phyloP scores from a whole-genome alignment of 2,329 filamentous ascomycete species.

The Epichloe sibirici region DNA sequence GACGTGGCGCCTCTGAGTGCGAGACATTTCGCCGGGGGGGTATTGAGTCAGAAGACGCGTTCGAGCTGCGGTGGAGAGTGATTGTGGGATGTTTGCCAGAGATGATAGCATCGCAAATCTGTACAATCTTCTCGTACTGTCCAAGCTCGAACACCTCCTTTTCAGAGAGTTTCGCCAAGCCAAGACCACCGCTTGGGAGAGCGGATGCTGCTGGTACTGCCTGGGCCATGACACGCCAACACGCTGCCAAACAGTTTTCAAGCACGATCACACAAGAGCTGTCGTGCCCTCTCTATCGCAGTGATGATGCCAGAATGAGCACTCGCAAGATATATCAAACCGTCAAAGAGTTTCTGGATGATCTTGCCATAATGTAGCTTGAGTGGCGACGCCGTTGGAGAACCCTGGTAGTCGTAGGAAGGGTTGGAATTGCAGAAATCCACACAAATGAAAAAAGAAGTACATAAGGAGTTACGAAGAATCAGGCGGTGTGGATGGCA shows the following conservation, averaged over 20 bases:
- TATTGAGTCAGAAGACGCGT: constrained; percentile 10
- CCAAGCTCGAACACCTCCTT: constrained; percentile 44
- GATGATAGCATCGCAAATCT: constrained; percentile 68
- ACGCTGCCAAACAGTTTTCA: background rate
- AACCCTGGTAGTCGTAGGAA: background rate
- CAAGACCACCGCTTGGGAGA: background rate
- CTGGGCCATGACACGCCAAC: constrained; percentile 1
- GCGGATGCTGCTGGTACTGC: background rate
- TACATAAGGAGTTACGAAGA: constrained; percentile 1
- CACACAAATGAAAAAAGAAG: background rate
- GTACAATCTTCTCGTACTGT: constrained; percentile 70
- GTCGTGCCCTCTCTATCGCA: background rate
- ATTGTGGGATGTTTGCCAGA: constrained; percentile 60
- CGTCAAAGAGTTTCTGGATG: background rate
- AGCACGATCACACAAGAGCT: background rate
- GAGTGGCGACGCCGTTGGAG: background rate
- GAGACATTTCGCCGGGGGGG: background rate
- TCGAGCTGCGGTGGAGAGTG: constrained; percentile 37
- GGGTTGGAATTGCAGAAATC: background rate
- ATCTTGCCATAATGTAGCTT: background rate
- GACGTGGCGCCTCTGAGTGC: background rate
- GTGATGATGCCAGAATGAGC: background rate
- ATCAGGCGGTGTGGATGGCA: constrained; percentile 22
- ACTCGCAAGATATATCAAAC: constrained; percentile 1
- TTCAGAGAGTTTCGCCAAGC: constrained; percentile 19